Base-by-base conservation (phyloP, 73 alveolate species). In the Strombidium stylifer region DNA sequence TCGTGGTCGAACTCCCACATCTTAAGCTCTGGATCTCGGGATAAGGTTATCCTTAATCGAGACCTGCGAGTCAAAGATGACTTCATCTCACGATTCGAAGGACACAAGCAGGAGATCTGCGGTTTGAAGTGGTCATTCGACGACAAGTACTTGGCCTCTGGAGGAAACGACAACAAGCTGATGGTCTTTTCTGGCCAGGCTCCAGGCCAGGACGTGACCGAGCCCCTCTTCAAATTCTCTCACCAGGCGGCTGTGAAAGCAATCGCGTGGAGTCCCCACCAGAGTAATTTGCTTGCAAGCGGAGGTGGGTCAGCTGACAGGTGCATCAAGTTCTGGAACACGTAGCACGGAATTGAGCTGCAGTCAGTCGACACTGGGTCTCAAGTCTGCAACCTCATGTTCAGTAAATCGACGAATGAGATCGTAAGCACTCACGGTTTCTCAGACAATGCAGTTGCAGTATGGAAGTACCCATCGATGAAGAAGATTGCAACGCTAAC, bases 271-370 rank as follows among this genome's bases (percentile, higher is more conserved):
- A 79, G 94, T 2, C 99, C 99, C 11, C 97, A 89, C 64, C 83
- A 85, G 49, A 86, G 81, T 74, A 93, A 93, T 42, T 73, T 94
- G 27, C 60, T 94, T 15, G 94, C 95, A 0, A 68, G 94, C 3
- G 99, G 99, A 4, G 99, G 99, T 0, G 99, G 99, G 25, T 89
- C 99, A 24, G 97, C 97, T 3, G 99, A 94, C 70, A 76, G 96
- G 59, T 89, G 98, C 35, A 85, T 94, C 18, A 65, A 96, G n/a
- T 92, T 94, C 75, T 94, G 97, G 95, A 94, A 94, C 79, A 92
- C 98, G 11, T 72, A 80, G n/a, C 81, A 94, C 10, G 73, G 90
- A 78, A 45, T 49, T 85, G 21, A 71, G 82, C 67, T 67, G 81
- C 50, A 75, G n/a, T n/a, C n/a, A n/a, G n/a, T 92, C 28, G 97